Percentiles rank a stretch among this genome's conserved stretches.
Conservation (phyloP, 2,329 filamentous ascomycete genomes). For the Plectosphaerella plurivora region DNA sequence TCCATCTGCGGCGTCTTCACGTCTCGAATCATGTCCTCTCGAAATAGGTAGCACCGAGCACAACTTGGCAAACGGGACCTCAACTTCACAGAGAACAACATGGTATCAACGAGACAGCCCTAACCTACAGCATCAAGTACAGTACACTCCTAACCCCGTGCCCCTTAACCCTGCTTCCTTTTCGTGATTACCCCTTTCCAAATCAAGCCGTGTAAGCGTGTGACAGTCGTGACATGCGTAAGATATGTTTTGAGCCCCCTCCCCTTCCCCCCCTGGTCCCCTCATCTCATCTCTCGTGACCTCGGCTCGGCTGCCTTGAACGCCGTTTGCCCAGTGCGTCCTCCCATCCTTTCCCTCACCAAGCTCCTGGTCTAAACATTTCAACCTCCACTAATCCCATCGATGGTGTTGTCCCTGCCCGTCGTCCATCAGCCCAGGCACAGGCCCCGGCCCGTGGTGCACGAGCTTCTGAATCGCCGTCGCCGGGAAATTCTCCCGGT, state of each 20-base stretch:
- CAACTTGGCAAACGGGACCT: no score
- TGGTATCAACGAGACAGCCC: slow-evolving; percentile 1
- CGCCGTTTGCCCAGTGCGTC: slow-evolving; percentile 2
- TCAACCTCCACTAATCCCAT: slow-evolving; percentile 6
- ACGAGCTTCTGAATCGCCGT: slow-evolving; percentile 12
- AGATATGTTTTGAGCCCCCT: no score
- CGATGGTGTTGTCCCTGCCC: slow-evolving; percentile 9
- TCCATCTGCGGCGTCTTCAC: not conserved
- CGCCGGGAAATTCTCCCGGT: slow-evolving; percentile 13
- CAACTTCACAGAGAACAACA: not conserved
- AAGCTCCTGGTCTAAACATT: slow-evolving; percentile 2
- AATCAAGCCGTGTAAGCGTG: no score
- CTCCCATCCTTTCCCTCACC: not conserved
- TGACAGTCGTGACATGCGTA: no score
- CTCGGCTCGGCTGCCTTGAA: not conserved
- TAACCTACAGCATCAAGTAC: not conserved
- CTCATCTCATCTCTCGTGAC: not conserved
- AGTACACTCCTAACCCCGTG: not conserved
- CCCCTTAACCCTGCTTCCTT: no score
- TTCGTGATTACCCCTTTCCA: no score
- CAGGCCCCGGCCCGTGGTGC: slow-evolving; percentile 8
- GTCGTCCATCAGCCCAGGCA: slow-evolving; percentile 9
- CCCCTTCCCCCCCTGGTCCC: not conserved
- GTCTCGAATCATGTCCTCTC: not conserved
- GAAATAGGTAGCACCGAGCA: not conserved